Base-by-base conservation (phyloP, 805 yeast species). In the Yarrowia keelungensis region DNA sequence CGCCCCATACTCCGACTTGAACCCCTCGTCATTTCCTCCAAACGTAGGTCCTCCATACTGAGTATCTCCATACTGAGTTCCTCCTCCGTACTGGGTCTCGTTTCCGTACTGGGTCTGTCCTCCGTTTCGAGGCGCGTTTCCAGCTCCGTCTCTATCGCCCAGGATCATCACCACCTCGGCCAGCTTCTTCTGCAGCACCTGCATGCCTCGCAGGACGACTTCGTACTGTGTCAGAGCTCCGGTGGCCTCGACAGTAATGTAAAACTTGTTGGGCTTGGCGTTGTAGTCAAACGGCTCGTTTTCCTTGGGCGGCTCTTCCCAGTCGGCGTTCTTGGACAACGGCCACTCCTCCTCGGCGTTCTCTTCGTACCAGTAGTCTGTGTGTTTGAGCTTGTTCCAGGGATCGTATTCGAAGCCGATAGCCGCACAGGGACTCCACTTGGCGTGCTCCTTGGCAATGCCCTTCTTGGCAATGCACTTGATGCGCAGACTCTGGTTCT, bases 401-500 rank as follows among this genome's bases (percentile, higher is more conserved):
- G 99, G 99, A 76, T 94, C 99, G 76, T 94, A 94, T 79, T 94
- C 99, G 75, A 94, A 94, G 19, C 97, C 98, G 68, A 94, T 86
- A 26, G 98, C 98, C 0, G 98, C 85, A 73, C 97, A 90, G 12
- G 99, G 98, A 8, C 95, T 89, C 99, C 99, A 95, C 76, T 95
- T 95, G 62, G 99, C 97, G 77, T 95, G 99, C 78, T 95, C 99
- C 78, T 93, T 93, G 62, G 97, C 91, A 70, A 92, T 92, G 53
- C 98, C 99, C 81, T 95, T 95, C 79, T 95, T 95, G 68, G 99
- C 99, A 71, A 95, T 89, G 80, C 99, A 95, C 73, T 89, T 88
- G 70, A 95, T 81, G 73, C 89, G 86, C 74, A 95, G 83, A 77
- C 94, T 97, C 81, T 95, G 99, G 75, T 92, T 94, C 76, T 90